Evolutionary conservation across 768 basidiomycete genomes (phyloP), one percentile per base, ranked within the genome.

Genomic region (Hygrocybe punicea): DNA sequence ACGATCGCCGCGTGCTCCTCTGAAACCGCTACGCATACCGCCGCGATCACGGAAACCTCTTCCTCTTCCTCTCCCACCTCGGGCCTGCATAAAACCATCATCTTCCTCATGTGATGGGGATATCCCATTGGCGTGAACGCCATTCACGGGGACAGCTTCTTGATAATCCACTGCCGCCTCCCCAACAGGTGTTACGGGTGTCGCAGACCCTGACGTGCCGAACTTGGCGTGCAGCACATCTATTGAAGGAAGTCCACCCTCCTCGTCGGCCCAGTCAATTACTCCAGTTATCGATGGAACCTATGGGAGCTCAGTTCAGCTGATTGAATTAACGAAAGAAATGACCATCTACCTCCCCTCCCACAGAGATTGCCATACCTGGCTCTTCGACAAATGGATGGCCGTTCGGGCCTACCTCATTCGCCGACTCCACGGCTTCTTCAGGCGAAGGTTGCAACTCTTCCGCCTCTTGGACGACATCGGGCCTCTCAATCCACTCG

Each of bases 231-330:
- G 89, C 24, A 92, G 77, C 48, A 81, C 81, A 6, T 84, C 84
- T 51, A 93, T 86, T 1, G 88, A 77, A n/a, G 91, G 91, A 14
- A 93, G 81, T 5, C 81, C 89, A 16, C 78, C 82, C 60, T 87
- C 86, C n/a, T 90, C 87, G 55, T 91, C 89, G 40, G 91, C 88
- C 91, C 91, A 93, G 69, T 93, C 86, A 55, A 93, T 78, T 24
- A 82, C 72, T n/a, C 64, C 55, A 23, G 55, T 35, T 17, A 9
- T 36, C 17, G 45, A 40, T 25, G 35, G 35, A 39, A 29, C 49
- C 56, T 51, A 10, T 1, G 21, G 6, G 21, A 16, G 23, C 39
- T 23, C 35, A 24, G 23, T 39, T 37, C 17, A n/a, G n/a, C 17
- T 45, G 52, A 29, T 13, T 11, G 39, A 42, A 8, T 23, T 25